A percentile compares a stretch with the other conserved stretches of the same genome.
These are phyloP conservation scores for Candida succiphila DNA, from an alignment of 805 yeast genomes.

Conservation along the genomic window DNA sequence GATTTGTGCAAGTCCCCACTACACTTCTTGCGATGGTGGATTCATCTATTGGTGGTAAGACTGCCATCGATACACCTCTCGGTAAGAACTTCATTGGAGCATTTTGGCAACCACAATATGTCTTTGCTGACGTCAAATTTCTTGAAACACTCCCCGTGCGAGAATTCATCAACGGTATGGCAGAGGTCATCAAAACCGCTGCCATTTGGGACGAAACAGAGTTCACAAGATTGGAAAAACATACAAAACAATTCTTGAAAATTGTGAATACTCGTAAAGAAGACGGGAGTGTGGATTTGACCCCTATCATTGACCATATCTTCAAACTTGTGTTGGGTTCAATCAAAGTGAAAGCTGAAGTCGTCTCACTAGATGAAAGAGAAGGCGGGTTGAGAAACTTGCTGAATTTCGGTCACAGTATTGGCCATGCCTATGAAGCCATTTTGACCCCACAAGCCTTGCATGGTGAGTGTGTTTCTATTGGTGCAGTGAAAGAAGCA, in stretches of 20 bases:
- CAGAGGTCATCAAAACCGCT: constrained; percentile 95
- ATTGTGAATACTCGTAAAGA: constrained; percentile 42
- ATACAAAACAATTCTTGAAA: constrained; percentile 59
- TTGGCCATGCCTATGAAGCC: constrained; percentile 99
- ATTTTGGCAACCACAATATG: constrained; percentile 90
- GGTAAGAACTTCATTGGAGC: constrained; percentile 97
- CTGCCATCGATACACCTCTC: constrained; percentile 93
- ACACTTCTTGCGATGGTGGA: constrained; percentile 95
- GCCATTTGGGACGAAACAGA: constrained; percentile 94
- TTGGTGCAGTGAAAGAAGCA: constrained; percentile 92
- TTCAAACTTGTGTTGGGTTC: constrained; percentile 77
- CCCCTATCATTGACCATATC: constrained; percentile 62
- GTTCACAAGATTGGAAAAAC: constrained; percentile 72
- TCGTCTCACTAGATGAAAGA: constrained; percentile 88
- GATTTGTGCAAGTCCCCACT: constrained; percentile 91
- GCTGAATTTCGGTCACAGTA: constrained; percentile 91
- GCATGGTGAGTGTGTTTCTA: constrained; percentile 99
- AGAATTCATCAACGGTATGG: constrained; percentile 96
- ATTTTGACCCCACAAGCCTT: constrained; percentile 90
- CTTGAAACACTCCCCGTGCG: constrained; percentile 82
- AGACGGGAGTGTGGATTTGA: constrained; percentile 48
- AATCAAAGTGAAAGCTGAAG: constrained; percentile 84
- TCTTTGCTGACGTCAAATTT: constrained; percentile 82
- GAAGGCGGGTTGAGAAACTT: constrained; percentile 91
- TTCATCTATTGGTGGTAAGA: constrained; percentile 96